Percentiles rank a stretch among this genome's conserved stretches.
Conservation (phyloP, 305 asterid genomes). For the Rubia occidens region DNA sequence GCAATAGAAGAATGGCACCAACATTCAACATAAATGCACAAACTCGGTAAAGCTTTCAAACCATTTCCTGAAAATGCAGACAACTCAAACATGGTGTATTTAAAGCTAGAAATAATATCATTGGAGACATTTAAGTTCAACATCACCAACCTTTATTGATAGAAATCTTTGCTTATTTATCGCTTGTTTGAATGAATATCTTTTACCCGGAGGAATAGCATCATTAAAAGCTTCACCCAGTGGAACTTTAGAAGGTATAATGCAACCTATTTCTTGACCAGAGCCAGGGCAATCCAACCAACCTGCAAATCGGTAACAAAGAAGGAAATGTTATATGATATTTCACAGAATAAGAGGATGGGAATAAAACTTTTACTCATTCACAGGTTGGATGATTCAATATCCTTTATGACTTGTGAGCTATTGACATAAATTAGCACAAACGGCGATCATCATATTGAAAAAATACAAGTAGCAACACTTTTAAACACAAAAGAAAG, state of each 20-base stretch:
- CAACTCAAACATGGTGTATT: not conserved
- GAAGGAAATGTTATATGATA: not conserved
- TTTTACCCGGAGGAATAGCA: constrained; percentile 60
- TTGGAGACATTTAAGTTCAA: not conserved
- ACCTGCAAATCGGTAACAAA: constrained; percentile 38
- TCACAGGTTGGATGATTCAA: no score
- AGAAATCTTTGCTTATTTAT: constrained; percentile 64
- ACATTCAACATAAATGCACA: not conserved
- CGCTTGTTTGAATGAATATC: constrained; percentile 93
- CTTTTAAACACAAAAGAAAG: no score
- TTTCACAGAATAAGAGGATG: not conserved
- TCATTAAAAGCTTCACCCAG: constrained; percentile 76
- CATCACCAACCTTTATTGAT: constrained; percentile 49
- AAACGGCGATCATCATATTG: no score
- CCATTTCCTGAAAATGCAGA: not conserved
- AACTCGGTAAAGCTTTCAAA: not conserved
- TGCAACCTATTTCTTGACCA: constrained; percentile 63
- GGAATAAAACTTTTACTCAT: not conserved
- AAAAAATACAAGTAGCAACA: no score
- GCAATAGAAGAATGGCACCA: not conserved
- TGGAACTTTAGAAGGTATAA: constrained; percentile 97
- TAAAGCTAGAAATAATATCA: not conserved
- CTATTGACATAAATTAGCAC: no score
- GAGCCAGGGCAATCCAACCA: constrained; percentile 89
- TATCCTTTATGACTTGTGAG: no score